Percentiles rank a stretch among this genome's conserved stretches.
These are phyloP conservation scores for Ramalina intermedia DNA, from an alignment of 495 filamentous ascomycete genomes.

Conservation along the genomic window DNA sequence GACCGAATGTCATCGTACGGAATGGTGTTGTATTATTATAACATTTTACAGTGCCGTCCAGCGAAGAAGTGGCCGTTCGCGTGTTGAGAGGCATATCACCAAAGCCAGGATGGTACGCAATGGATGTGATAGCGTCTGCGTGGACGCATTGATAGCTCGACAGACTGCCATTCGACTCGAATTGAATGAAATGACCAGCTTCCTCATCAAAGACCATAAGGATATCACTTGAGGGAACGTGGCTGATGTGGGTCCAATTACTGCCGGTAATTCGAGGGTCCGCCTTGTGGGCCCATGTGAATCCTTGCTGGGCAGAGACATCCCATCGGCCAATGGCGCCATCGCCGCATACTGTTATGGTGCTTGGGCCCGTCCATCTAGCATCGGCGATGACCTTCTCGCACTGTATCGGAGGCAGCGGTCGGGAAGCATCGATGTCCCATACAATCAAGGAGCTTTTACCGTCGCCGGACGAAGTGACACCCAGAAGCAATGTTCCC, in stretches of 20 bases:
- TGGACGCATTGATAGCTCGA: conserved; percentile 18
- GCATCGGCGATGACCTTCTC: conserved; percentile 36
- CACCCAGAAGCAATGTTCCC: conserved; percentile 36
- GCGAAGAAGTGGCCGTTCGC: conserved; percentile 30
- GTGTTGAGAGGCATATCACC: conserved; percentile 12
- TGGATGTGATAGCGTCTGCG: conserved; percentile 30
- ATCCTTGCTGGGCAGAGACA: neutral
- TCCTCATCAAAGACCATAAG: conserved; percentile 13
- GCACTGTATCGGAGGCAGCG: conserved; percentile 20
- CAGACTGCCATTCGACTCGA: conserved; percentile 1
- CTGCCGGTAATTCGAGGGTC: neutral
- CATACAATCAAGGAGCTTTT: conserved; percentile 17
- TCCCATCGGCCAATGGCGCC: conserved; percentile 13
- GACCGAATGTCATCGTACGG: conserved; percentile 29
- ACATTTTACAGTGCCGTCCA: conserved; percentile 50
- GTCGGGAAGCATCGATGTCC: conserved; percentile 12
- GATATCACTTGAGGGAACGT: conserved; percentile 1
- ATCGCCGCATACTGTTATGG: conserved; percentile 46
- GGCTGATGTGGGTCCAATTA: conserved; percentile 11
- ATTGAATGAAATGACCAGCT: conserved; percentile 3
- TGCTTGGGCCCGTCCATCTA: conserved; percentile 42
- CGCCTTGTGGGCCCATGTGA: neutral
- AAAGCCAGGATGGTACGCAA: conserved; percentile 19
- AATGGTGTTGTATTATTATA: conserved; percentile 49
- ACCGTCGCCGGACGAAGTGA: conserved; percentile 36